Evolutionary conservation across 139 green algal species (phyloP).

Genomic region (Zygnema circumcarinatum): DNA sequence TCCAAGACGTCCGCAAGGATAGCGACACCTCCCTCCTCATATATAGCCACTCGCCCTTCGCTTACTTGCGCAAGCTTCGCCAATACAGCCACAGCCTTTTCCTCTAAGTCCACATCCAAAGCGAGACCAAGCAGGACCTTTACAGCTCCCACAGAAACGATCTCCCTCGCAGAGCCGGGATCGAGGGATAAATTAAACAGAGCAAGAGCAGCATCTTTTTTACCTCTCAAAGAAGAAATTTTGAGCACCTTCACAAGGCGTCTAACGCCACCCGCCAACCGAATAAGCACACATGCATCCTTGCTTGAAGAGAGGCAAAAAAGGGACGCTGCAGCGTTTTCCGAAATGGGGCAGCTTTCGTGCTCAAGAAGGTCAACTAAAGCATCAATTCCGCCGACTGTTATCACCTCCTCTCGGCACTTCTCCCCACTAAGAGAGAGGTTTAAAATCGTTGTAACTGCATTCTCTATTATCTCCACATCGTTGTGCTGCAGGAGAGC

Average conservation of each 20-base stretch:
- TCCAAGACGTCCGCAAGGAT: constrained; percentile 44
- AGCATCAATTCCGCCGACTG: constrained; percentile 13
- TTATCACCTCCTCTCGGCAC: background rate
- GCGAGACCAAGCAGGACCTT: constrained; percentile 28
- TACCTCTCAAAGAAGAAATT: constrained; percentile 11
- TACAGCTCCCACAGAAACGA: constrained; percentile 38
- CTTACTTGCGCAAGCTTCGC: constrained; percentile 37
- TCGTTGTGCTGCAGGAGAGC: background rate
- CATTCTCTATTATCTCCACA: background rate
- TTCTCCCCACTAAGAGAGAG: background rate
- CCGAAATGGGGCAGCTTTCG: constrained; percentile 3
- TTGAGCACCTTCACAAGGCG: constrained; percentile 31
- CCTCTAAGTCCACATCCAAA: constrained; percentile 29
- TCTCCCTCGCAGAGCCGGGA: constrained; percentile 13
- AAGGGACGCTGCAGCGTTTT: constrained; percentile 57
- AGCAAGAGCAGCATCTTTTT: constrained; percentile 46
- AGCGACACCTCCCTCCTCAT: constrained; percentile 31
- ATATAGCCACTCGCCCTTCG: constrained; percentile 33
- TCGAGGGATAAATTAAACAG: constrained; percentile 55
- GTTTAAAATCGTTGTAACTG: constrained; percentile 29
- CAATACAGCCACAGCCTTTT: constrained; percentile 50
- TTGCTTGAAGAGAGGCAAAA: constrained; percentile 48
- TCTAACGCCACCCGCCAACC: constrained; percentile 29
- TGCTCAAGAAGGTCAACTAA: constrained; percentile 5
- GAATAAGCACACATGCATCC: constrained; percentile 32